Percentiles rank a stretch among this genome's conserved stretches.
phyloP scores from a whole-genome alignment of 176 grass and related monocot species.

The Luzula sylvatica region DNA sequence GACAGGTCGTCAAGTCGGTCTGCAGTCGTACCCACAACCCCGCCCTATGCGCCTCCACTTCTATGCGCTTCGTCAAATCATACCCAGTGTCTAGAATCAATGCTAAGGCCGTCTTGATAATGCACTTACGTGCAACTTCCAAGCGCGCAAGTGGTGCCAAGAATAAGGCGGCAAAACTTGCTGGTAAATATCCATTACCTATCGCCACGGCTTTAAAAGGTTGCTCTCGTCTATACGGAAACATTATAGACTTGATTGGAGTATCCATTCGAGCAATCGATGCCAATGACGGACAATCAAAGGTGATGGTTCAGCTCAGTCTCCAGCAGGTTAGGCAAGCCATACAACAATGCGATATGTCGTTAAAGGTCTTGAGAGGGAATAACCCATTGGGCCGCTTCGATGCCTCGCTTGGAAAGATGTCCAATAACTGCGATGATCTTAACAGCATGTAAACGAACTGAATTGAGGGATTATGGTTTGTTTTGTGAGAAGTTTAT shows the following conservation, averaged over 20 bases:
- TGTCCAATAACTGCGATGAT: slow-evolving; percentile 1
- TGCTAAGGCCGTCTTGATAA: not conserved
- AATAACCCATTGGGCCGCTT: not conserved
- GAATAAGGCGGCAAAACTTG: not conserved
- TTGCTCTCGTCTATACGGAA: not conserved
- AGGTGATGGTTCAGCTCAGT: slow-evolving; percentile 8
- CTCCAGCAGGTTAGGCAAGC: not conserved
- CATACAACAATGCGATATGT: not conserved
- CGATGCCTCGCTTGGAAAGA: slow-evolving; percentile 3
- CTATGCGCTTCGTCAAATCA: not conserved
- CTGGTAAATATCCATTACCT: no score
- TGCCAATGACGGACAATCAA: not conserved
- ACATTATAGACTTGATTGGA: slow-evolving; percentile 8
- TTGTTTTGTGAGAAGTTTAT: no score
- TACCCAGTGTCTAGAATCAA: not conserved
- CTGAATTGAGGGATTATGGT: no score
- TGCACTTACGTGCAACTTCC: not conserved
- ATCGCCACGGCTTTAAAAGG: not conserved
- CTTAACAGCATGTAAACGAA: slow-evolving; percentile 18
- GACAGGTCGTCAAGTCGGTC: no score
- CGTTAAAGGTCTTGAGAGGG: not conserved
- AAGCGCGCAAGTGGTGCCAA: not conserved
- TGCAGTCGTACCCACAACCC: not conserved
- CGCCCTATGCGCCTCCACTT: not conserved
- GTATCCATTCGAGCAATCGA: not conserved